Percentiles rank a stretch among this genome's conserved stretches.
phyloP scores from a whole-genome alignment of 495 filamentous ascomycete genomes.

The Amorphotheca resinae region DNA sequence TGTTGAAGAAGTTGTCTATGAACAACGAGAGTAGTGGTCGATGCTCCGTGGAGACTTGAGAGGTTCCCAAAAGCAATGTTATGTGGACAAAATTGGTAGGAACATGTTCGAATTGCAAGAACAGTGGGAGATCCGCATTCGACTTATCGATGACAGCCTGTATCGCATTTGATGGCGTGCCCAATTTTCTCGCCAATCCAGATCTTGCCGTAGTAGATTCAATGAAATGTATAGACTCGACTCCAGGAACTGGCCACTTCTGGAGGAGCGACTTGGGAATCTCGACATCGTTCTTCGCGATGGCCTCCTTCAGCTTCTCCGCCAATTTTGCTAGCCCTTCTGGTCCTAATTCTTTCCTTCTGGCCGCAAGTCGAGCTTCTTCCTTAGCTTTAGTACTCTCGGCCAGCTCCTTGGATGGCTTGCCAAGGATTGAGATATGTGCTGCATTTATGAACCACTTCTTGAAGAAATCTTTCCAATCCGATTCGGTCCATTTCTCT shows the following conservation, averaged over 20 bases:
- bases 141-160: constrained; percentile 69
- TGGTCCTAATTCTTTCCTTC: constrained; percentile 35
- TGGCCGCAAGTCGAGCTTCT: constrained; percentile 40
- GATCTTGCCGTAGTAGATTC: constrained; percentile 76
- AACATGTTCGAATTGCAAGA: constrained; percentile 94
- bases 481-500: constrained; percentile 62
- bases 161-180: constrained; percentile 49
- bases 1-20: constrained; percentile 85
- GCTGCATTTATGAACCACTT: constrained; percentile 78
- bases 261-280: constrained; percentile 68
- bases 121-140: constrained; percentile 52
- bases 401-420: constrained; percentile 58
- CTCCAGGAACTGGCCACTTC: constrained; percentile 66
- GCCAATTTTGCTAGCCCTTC: constrained; percentile 54
- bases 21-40: constrained; percentile 78
- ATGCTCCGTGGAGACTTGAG: constrained; percentile 53
- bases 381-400: constrained; percentile 64
- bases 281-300: constrained; percentile 67
- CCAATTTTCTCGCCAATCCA: constrained; percentile 61
- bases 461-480: constrained; percentile 73
- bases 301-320: constrained; percentile 65
- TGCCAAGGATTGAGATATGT: constrained; percentile 81
- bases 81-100: constrained; percentile 82
- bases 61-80: constrained; percentile 63
- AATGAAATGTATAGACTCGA: constrained; percentile 87